Conservation (phyloP, 805 yeast species). For the Nakazawaea siamensis region DNA sequence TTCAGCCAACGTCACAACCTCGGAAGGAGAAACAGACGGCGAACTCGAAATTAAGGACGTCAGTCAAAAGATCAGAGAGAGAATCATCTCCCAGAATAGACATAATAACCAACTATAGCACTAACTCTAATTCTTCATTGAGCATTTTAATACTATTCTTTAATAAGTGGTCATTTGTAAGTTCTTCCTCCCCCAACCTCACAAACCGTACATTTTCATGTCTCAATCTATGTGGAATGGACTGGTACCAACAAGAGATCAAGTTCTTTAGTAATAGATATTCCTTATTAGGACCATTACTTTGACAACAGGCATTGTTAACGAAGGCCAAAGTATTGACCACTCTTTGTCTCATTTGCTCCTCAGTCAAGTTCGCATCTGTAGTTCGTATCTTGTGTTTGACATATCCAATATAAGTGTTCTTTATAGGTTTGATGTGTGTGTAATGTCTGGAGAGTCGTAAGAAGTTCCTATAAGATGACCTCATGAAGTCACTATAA, state of each 20-base stretch:
- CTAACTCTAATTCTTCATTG: too few relatives aligned
- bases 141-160: too few relatives aligned
- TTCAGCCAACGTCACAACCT: constrained; percentile 3
- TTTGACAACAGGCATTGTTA: constrained; percentile 5
- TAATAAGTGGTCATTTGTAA: too few relatives aligned
- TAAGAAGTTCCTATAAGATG: constrained; percentile 5
- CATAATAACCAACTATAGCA: too few relatives aligned
- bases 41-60: constrained; percentile 1
- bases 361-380: background rate
- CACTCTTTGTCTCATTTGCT: background rate
- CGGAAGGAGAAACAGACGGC: constrained; percentile 7
- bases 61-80: constrained; percentile 10
- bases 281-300: background rate
- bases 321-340: constrained; percentile 3
- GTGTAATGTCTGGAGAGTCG: constrained; percentile 1
- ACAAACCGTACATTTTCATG: too few relatives aligned
- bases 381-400: background rate
- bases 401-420: constrained; percentile 1
- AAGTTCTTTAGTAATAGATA: constrained; percentile 2
- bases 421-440: background rate
- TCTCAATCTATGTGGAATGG: too few relatives aligned
- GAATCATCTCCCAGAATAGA: constrained; percentile 7
- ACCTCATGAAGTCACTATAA: background rate
- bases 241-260: background rate
- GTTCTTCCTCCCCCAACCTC: too few relatives aligned